A percentile compares a stretch with the other conserved stretches of the same genome.
Evolutionary conservation across 768 basidiomycete species (phyloP).

Genomic region (Tulasnella sp.): DNA sequence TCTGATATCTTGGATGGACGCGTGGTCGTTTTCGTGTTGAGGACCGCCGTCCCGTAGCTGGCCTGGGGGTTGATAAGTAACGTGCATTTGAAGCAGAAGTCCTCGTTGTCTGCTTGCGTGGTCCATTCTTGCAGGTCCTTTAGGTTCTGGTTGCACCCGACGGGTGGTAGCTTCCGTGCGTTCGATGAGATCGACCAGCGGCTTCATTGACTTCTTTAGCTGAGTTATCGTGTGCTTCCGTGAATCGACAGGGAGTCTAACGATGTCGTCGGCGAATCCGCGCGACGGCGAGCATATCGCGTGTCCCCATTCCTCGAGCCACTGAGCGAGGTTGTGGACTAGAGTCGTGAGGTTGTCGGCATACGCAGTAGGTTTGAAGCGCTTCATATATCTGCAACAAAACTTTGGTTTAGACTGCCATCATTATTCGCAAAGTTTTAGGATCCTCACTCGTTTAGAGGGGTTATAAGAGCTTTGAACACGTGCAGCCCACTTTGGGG

Average conservation of each 20-base stretch:
- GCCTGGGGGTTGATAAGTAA: constrained; percentile 57
- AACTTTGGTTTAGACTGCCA: background rate
- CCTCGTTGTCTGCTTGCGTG: constrained; percentile 36
- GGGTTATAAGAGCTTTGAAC: background rate
- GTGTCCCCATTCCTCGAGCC: constrained; percentile 51
- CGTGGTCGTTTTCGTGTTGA: constrained; percentile 66
- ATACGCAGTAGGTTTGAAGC: constrained; percentile 55
- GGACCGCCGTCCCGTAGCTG: constrained; percentile 47
- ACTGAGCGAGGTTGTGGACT: constrained; percentile 46
- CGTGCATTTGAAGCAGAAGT: constrained; percentile 42
- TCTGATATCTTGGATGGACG: constrained; percentile 54
- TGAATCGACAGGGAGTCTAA: constrained; percentile 33
- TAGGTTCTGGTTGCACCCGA: background rate
- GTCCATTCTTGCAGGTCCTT: constrained; percentile 32
- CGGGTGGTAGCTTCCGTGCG: constrained; percentile 42
- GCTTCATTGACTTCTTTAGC: constrained; percentile 38
- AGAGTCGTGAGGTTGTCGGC: constrained; percentile 45
- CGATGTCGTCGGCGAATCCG: constrained; percentile 46
- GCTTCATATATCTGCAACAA: constrained; percentile 48
- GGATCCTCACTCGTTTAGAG: background rate
- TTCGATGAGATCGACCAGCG: constrained; percentile 47
- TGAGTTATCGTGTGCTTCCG: constrained; percentile 43
- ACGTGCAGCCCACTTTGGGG: background rate
- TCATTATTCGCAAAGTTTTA: background rate
- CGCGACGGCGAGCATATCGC: constrained; percentile 43